A percentile compares a stretch with the other conserved stretches of the same genome.
These are phyloP conservation scores for Anisodus tanguticus DNA, from an alignment of 257 asterid genomes.

Conservation along the genomic window DNA sequence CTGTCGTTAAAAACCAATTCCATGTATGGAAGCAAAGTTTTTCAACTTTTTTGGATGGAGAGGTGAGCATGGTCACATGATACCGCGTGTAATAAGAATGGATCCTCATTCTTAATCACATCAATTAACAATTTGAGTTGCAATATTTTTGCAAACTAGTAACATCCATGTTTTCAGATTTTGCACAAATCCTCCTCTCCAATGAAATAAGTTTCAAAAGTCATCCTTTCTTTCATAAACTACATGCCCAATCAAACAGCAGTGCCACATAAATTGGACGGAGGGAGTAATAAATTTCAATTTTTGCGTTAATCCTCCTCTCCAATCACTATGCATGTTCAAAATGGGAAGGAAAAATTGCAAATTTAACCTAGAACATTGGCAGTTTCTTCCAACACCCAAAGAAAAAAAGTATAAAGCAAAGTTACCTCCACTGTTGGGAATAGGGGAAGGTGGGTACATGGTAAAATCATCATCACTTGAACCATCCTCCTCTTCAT, in stretches of 20 bases:
- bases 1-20: not conserved
- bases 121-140: slow-evolving; percentile 17
- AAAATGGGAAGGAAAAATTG: not conserved
- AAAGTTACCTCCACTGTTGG: slow-evolving; percentile 75
- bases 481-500: slow-evolving; percentile 59
- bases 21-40: not conserved
- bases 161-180: not conserved
- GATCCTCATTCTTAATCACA: slow-evolving; percentile 22
- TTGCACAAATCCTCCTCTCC: not conserved
- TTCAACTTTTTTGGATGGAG: not conserved
- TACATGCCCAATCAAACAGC: not conserved
- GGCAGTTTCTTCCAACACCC: not conserved
- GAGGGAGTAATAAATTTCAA: not conserved
- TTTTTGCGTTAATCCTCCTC: not conserved
- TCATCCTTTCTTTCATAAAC: not conserved
- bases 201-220: not conserved
- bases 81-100: not conserved
- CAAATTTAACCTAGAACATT: not conserved
- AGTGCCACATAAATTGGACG: not conserved
- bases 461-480: slow-evolving; percentile 56
- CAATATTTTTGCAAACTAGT: slow-evolving; percentile 11
- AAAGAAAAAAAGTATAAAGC: not conserved
- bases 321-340: not conserved
- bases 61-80: not conserved
- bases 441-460: slow-evolving; percentile 58